Conservation (phyloP, 1,284 basidiomycete genomes). For the Ustilago loliicola region DNA sequence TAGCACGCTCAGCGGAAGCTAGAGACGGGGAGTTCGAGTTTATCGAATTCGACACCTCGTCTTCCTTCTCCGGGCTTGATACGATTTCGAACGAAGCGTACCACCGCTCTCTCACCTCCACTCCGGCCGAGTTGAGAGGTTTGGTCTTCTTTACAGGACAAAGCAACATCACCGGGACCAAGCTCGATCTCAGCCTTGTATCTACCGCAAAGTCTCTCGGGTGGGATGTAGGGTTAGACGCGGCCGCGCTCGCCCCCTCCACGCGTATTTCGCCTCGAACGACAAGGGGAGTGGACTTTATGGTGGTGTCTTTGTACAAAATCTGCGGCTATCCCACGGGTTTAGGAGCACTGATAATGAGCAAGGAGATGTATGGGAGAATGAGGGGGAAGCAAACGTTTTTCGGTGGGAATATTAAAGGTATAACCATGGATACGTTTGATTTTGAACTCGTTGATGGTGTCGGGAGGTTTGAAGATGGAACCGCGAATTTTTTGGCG, state of each 20-base stretch:
- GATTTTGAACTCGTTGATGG: conserved; percentile 33
- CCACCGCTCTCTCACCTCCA: neutral
- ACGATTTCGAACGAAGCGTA: conserved; percentile 11
- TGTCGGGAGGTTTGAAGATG: conserved; percentile 38
- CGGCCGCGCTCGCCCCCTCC: conserved; percentile 34
- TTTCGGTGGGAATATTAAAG: conserved; percentile 41
- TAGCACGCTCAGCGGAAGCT: conserved; percentile 9
- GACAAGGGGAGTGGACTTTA: conserved; percentile 22
- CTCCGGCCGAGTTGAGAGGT: conserved; percentile 7
- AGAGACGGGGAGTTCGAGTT: conserved; percentile 16
- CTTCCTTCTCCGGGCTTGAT: neutral
- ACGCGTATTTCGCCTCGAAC: conserved; percentile 15
- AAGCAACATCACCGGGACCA: conserved; percentile 36
- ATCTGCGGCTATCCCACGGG: conserved; percentile 42
- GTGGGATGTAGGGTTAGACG: conserved; percentile 36
- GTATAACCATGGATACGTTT: conserved; percentile 39
- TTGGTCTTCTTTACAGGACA: conserved; percentile 40
- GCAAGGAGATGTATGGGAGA: conserved; percentile 17
- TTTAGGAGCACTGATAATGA: conserved; percentile 21
- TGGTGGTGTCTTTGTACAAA: conserved; percentile 40
- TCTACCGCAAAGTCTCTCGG: neutral
- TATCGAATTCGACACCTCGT: conserved; percentile 24
- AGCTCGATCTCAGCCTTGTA: conserved; percentile 21
- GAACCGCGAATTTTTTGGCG: conserved; percentile 20
- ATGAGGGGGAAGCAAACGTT: conserved; percentile 24